Evolutionary conservation across 441 rosid genomes (phyloP), one percentile per base, ranked within the genome.

Genomic region (Erodium texanum): DNA sequence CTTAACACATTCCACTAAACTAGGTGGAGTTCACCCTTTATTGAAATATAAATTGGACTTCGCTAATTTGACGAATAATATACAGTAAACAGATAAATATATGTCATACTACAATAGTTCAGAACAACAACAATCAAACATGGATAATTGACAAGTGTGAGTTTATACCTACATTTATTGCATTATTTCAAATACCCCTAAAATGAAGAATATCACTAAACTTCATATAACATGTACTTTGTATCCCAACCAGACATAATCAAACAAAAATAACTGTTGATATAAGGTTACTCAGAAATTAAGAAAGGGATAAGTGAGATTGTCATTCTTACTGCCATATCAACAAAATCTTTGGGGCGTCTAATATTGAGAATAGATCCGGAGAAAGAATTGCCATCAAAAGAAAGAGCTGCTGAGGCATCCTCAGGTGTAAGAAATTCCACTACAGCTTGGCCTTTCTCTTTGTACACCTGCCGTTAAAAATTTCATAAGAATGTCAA

Each of bases 361-460:
- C 92, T 85, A 73, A 91, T 82, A 80, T 79, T 93, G 74, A 91
- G 83, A 71, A 74, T 67, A 68, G 88, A 82, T 52, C 88, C 95
- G 66, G 70, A 84, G 73, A 89, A 84, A 68, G 70, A 77, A 73
- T 73, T 66, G 69, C 97, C 96, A 80, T 91, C 88, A 69, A 84
- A 82, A 69, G 84, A 87, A 76, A 91, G 90, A 68, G 97, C 97
- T 75, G 92, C 83, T 66, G 96, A 83, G 63, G 97, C 96, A 86
- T 94, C 96, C 79, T 88, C 88, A 8, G 96, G 93, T 22, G 97
- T 91, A 68, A 91, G 93, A 83, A 94, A 91, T 79, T 94, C 99
- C 56, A 91, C 84, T 74, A 94, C 74, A 27, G 96, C 99, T 80
- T 88, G 97, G 15, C 82, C 64, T 79, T 87, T 91, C 73, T 86